phyloP scores from a whole-genome alignment of 169 alveolate species.

The Plasmodium gallinaceum region DNA sequence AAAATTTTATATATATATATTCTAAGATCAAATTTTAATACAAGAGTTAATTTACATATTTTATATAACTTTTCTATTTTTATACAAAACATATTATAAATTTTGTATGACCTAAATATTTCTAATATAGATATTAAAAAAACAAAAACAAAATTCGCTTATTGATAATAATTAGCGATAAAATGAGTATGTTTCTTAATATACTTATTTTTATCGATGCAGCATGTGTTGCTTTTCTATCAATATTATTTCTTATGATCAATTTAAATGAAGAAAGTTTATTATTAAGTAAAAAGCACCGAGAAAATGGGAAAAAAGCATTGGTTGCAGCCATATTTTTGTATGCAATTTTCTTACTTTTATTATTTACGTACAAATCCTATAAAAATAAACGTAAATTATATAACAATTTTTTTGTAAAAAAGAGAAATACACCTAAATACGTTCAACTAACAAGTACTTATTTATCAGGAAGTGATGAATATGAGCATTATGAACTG shows the following conservation, averaged over 20 bases:
- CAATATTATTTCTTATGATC: constrained; percentile 72
- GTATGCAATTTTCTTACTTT: constrained; percentile 47
- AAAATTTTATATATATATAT: constrained; percentile 7
- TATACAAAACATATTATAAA: too few relatives aligned
- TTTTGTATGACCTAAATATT: too few relatives aligned
- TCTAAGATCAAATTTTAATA: neutral
- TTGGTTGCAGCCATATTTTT: constrained; percentile 63
- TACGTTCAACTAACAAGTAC: constrained; percentile 70
- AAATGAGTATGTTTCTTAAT: constrained; percentile 74
- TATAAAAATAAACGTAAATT: constrained; percentile 63
- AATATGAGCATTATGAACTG: constrained; percentile 70
- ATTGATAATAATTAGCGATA: constrained; percentile 5
- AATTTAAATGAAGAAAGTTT: constrained; percentile 68
- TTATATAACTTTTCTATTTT: too few relatives aligned
- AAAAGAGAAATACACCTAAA: constrained; percentile 58
- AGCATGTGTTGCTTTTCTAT: constrained; percentile 76
- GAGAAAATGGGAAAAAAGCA: constrained; percentile 77
- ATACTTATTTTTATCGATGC: constrained; percentile 72
- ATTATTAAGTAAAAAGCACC: constrained; percentile 42
- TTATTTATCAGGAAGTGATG: constrained; percentile 64
- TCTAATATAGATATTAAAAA: neutral
- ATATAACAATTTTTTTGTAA: constrained; percentile 67
- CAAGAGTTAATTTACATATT: too few relatives aligned
- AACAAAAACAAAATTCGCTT: neutral
- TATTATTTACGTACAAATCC: constrained; percentile 67